Percentiles rank a stretch among this genome's conserved stretches.
Conservation (phyloP, 1,139 yeast species). For the Nakaseomyces kungkrabaensis region DNA sequence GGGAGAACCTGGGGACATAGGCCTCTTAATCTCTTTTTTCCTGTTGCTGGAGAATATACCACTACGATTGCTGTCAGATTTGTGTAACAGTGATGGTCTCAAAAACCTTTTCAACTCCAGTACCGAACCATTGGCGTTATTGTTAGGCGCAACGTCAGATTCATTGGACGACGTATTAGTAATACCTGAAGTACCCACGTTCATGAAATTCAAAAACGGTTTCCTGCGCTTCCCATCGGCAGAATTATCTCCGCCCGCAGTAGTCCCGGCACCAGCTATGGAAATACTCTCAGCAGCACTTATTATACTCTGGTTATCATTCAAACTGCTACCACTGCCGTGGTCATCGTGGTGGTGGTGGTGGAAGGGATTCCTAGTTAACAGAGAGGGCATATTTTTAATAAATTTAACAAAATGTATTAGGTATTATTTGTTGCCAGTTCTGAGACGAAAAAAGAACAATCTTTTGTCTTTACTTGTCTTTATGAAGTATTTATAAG, state of each 20-base stretch:
- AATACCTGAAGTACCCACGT: neutral
- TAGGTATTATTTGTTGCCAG: neutral
- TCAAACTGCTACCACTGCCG: neutral
- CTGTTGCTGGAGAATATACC: neutral
- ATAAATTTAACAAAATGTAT: too few species aligned
- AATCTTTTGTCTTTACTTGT: too few species aligned
- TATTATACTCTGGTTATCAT: neutral
- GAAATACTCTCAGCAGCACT: slow-evolving; percentile 1
- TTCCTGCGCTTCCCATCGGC: slow-evolving; percentile 9
- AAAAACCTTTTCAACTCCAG: slow-evolving; percentile 63
- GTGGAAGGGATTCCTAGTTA: slow-evolving; percentile 2
- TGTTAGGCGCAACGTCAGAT: neutral
- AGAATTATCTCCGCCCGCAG: slow-evolving; percentile 3
- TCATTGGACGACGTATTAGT: neutral
- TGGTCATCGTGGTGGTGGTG: slow-evolving; percentile 1
- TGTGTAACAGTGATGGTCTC: slow-evolving; percentile 18
- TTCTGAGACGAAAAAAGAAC: too few species aligned
- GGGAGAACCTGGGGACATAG: neutral
- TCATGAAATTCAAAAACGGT: slow-evolving; percentile 11
- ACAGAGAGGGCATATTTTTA: neutral
- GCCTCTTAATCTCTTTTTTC: neutral
- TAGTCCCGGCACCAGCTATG: neutral
- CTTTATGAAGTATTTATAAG: too few species aligned
- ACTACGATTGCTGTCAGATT: neutral
- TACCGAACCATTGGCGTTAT: slow-evolving; percentile 40